Conservation (phyloP, 2,329 filamentous ascomycete species). For the Diaporthe caulivora region DNA sequence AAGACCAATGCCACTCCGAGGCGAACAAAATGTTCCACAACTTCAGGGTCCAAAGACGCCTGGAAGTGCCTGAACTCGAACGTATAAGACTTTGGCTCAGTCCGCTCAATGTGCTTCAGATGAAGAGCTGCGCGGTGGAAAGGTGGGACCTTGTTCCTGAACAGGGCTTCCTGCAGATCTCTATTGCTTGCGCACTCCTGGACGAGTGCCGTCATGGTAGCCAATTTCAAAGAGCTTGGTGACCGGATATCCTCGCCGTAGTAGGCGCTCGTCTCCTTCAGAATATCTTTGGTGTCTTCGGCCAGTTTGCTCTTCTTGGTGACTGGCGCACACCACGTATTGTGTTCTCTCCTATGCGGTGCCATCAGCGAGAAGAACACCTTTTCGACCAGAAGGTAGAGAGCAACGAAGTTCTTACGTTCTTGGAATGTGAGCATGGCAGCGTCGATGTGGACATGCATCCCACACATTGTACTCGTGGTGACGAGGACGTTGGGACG, state of each 20-base stretch:
- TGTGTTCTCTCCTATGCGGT: background rate
- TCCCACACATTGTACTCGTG: background rate
- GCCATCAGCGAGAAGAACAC: background rate
- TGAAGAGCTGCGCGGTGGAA: background rate
- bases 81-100: background rate
- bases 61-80: conserved; percentile 28
- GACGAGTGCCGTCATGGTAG: background rate
- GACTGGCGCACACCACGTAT: background rate
- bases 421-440: background rate
- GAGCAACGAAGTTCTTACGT: background rate
- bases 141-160: background rate
- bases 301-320: background rate
- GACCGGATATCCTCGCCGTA: background rate
- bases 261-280: background rate
- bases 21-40: background rate
- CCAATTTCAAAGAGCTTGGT: background rate
- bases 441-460: background rate
- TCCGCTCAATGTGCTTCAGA: background rate
- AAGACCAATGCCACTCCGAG: background rate
- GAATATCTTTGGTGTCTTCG: background rate
- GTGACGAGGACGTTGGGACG: background rate
- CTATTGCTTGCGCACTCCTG: background rate
- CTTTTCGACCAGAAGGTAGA: conserved; percentile 3
- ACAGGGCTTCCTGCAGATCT: background rate
- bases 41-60: background rate